Base-by-base conservation (phyloP, 2,329 filamentous ascomycete species). In the Arthrobotrys megalospora region DNA sequence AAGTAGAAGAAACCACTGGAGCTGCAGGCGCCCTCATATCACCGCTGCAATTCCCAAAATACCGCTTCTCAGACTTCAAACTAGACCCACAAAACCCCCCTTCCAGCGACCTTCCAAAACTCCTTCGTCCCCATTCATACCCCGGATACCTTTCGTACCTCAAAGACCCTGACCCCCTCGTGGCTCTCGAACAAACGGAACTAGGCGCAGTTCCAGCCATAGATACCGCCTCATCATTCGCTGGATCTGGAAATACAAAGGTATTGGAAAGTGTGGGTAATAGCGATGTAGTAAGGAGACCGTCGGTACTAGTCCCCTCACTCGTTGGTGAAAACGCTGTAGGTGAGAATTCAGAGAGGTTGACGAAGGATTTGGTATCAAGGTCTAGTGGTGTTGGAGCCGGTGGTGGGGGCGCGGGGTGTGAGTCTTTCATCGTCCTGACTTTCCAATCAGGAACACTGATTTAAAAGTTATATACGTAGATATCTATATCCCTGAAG, bases 291-390 rank as follows among this genome's bases (percentile, higher is more conserved):
- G 66, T 48, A 10, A 62, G 52, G 8, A 69, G 52, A 7, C 52
- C 38, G 28, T 60, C 41, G 5, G 32, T 21, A n/a, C 66, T 60
- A 0, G 50, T 43, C 6, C 12, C 36, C 34, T 28, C 55, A 19
- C 55, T 60, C 11, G 36, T 41, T 19, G 66, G 28, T 5, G 66
- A 69, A 4, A 36, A 55, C 0, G 24, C 28, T 24, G 21, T 48
- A 16, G 66, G 52, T 8, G 66, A 69, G 41, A 62, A 48, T 11
- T 53, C 53, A 1, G 66, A 60, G 24, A 69, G 19, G 14, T 69
- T 52, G 10, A 45, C n/a, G 50, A 16, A 60, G 66, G 52, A 47
- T 28, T 12, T 45, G 1, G 24, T 69, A 50, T 60, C 55, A 19
- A 50, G 38, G 2, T 28, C 36, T 34, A 41, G 8, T 28, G 36